These are phyloP conservation scores for Castanea sativa DNA, from an alignment of 306 rosid genomes.

Conservation along the genomic window DNA sequence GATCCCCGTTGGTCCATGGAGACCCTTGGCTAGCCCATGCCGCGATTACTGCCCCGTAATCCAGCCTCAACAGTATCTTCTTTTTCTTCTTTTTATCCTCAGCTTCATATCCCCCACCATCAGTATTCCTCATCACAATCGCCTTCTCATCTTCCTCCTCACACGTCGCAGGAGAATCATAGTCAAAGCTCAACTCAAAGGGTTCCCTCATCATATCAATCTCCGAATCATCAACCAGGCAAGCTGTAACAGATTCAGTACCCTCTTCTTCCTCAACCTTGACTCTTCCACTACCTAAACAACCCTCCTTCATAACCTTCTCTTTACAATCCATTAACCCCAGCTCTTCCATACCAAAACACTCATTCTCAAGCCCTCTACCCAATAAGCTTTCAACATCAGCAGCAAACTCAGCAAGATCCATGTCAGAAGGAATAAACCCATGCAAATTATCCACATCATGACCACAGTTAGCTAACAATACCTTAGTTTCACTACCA, in stretches of 20 bases:
- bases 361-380: conserved; percentile 60
- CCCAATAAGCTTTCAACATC: conserved; percentile 91
- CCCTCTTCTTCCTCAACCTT: conserved; percentile 50
- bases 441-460: conserved; percentile 43
- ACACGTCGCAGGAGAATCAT: conserved; percentile 37
- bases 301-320: conserved; percentile 27
- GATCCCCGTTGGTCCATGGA: conserved; percentile 70
- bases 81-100: conserved; percentile 24
- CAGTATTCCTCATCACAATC: conserved; percentile 3
- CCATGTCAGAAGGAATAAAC: conserved; percentile 60
- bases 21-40: conserved; percentile 75
- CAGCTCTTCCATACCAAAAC: conserved; percentile 74
- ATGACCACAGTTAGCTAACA: neutral
- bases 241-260: neutral
- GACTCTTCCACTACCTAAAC: conserved; percentile 26
- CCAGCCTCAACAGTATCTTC: conserved; percentile 59
- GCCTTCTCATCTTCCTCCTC: conserved; percentile 39
- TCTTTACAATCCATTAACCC: conserved; percentile 55
- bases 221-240: conserved; percentile 29
- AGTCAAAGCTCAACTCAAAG: conserved; percentile 56
- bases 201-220: conserved; percentile 56
- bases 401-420: conserved; percentile 80
- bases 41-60: conserved; percentile 69
- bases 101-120: conserved; percentile 4
- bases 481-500: conserved; percentile 8